Evolutionary conservation across 345 rosid species (phyloP).

Genomic region (Heritiera fomes): DNA sequence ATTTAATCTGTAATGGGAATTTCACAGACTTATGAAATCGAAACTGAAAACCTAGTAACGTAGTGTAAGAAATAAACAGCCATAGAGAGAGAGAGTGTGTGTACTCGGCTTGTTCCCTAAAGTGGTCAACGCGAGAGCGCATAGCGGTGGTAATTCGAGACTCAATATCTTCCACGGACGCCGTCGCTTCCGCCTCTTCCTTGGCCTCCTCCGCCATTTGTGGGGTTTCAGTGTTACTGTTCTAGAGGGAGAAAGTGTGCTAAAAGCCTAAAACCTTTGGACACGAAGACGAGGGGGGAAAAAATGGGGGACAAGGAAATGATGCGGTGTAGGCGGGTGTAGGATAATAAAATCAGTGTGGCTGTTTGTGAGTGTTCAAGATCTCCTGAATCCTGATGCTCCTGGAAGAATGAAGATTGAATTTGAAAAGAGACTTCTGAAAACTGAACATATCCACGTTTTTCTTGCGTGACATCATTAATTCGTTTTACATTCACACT

Average conservation of each 20-base stretch:
- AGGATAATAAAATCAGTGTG: not conserved
- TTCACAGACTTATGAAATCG: not conserved
- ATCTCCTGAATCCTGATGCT: not conserved
- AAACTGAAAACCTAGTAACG: slow-evolving; percentile 1
- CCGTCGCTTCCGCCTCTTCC: slow-evolving; percentile 10
- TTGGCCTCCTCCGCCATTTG: slow-evolving; percentile 41
- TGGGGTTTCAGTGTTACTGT: not conserved
- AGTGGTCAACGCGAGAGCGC: slow-evolving; percentile 65
- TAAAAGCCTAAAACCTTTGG: not conserved
- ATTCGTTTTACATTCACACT: no score
- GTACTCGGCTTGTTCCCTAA: slow-evolving; percentile 74
- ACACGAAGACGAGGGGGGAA: not conserved
- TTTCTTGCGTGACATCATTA: no score
- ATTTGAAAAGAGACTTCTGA: no score
- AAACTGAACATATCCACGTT: no score
- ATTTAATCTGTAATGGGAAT: not conserved
- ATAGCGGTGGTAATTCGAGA: slow-evolving; percentile 61
- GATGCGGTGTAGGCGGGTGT: not conserved
- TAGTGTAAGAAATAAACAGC: not conserved
- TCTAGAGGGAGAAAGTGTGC: not conserved
- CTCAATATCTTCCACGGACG: slow-evolving; percentile 39
- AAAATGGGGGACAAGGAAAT: not conserved
- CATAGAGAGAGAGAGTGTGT: slow-evolving; percentile 18
- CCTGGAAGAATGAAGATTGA: no score
- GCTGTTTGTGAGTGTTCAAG: not conserved